Conservation (phyloP, 371 early-diverging fungal species). For the Mortierella sp. region DNA sequence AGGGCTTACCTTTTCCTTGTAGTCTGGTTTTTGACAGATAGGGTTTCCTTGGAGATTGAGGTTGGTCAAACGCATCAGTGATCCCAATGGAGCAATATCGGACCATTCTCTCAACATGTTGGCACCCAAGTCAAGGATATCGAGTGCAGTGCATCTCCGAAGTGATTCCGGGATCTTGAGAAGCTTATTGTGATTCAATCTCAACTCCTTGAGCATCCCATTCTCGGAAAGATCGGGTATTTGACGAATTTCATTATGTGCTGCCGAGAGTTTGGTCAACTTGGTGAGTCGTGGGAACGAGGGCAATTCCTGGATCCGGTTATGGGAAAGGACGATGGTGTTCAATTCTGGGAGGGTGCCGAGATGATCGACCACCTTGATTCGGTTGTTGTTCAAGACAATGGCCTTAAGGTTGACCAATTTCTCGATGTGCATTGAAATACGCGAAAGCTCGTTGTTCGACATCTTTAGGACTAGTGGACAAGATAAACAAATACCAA, state of each 20-base stretch:
- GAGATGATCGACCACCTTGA: slow-evolving; percentile 73
- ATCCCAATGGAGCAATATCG: slow-evolving; percentile 72
- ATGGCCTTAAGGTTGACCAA: slow-evolving; percentile 80
- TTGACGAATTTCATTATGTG: slow-evolving; percentile 75
- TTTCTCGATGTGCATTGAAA: slow-evolving; percentile 67
- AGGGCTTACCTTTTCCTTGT: slow-evolving; percentile 66
- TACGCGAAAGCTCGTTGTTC: slow-evolving; percentile 73
- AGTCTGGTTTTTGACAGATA: slow-evolving; percentile 69
- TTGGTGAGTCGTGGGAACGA: slow-evolving; percentile 63
- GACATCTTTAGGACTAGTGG: slow-evolving; percentile 78
- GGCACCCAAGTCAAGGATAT: slow-evolving; percentile 81
- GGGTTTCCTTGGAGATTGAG: slow-evolving; percentile 87
- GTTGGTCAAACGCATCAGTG: slow-evolving; percentile 69
- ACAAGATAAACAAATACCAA: slow-evolving; percentile 8
- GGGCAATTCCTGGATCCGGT: slow-evolving; percentile 71
- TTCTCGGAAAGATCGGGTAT: slow-evolving; percentile 76
- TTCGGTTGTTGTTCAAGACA: slow-evolving; percentile 83
- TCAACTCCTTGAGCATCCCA: slow-evolving; percentile 73
- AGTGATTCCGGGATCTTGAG: slow-evolving; percentile 70
- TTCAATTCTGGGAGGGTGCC: slow-evolving; percentile 68
- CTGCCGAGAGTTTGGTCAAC: slow-evolving; percentile 79
- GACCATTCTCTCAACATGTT: slow-evolving; percentile 73
- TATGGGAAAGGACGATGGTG: slow-evolving; percentile 88
- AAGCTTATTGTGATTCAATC: slow-evolving; percentile 84
- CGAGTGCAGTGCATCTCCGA: slow-evolving; percentile 63